A percentile compares a stretch with the other conserved stretches of the same genome.
Evolutionary conservation across 2,329 filamentous ascomycete genomes (phyloP).

Genomic region (Scedosporium dehoogii): DNA sequence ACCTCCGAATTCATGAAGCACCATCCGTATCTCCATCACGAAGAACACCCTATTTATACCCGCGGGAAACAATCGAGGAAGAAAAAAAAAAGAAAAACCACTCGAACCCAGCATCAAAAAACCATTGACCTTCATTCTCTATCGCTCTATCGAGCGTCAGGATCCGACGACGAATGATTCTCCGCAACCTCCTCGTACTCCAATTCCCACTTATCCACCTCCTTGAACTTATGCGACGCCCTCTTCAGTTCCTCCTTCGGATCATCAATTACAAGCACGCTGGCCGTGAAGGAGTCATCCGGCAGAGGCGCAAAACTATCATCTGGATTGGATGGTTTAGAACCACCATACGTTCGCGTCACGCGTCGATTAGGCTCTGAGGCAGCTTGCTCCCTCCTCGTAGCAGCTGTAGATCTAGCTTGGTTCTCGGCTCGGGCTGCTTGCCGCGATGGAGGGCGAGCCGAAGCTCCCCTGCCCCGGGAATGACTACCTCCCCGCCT

Average conservation of each 20-base stretch:
- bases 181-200: slow-evolving; percentile 55
- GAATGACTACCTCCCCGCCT: slow-evolving; percentile 22
- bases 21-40: not conserved
- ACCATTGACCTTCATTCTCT: not conserved
- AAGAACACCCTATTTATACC: not conserved
- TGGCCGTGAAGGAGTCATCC: slow-evolving; percentile 31
- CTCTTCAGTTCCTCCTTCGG: slow-evolving; percentile 45
- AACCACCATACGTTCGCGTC: slow-evolving; percentile 13
- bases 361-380: slow-evolving; percentile 17
- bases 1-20: not conserved
- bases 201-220: slow-evolving; percentile 60
- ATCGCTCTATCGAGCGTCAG: slow-evolving; percentile 24
- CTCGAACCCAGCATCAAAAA: slow-evolving; percentile 4
- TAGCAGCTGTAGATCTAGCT: slow-evolving; percentile 3
- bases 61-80: not conserved
- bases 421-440: slow-evolving; percentile 16
- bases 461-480: slow-evolving; percentile 18
- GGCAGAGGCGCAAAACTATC: slow-evolving; percentile 31
- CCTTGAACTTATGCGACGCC: slow-evolving; percentile 53
- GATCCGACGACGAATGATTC: slow-evolving; percentile 39
- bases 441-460: slow-evolving; percentile 12
- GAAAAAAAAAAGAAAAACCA: not conserved
- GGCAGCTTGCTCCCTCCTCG: slow-evolving; percentile 11
- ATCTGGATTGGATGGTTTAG: slow-evolving; percentile 23
- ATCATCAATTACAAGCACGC: slow-evolving; percentile 25